Base-by-base conservation (phyloP, 2,329 filamentous ascomycete species). In the Apiospora saccharicola region DNA sequence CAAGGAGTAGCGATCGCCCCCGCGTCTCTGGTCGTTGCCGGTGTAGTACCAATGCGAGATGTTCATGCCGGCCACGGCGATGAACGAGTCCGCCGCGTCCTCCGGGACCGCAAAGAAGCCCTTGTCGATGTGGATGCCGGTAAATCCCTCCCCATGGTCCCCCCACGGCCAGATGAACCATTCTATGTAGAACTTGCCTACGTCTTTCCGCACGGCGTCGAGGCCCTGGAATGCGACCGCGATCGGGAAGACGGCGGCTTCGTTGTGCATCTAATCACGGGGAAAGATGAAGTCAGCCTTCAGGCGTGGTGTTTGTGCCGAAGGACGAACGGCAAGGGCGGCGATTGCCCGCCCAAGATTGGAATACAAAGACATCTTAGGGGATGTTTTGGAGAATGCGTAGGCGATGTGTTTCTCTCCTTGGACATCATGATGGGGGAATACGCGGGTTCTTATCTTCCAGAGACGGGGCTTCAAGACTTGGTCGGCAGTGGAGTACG, bases 41-140 rank as follows among this genome's bases (percentile, higher is more conserved):
- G n/a, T n/a, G n/a, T n/a, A n/a, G n/a, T n/a, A n/a, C n/a, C n/a
- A n/a, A n/a, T n/a, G n/a, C n/a, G n/a, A n/a, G n/a, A 67, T 16
- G 61, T 67, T 67, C 4, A 30, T 67, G 30, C 43, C n/a, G 30
- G 61, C 61, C 12, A 67, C 61, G 30, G 61, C 61, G 19, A 41
- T 67, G 34, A 41, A 67, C 3, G 34, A 4, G 34, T 67, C 61
- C 61, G 4, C 43, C 61, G 0, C n/a, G n/a, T n/a, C n/a, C n/a
- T n/a, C 24, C 14, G 61, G 61, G 14, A 67, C 19, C 16, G n/a
- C 34, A 7, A 67, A 41, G 5, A 7, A 1, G 61, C 30, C 61
- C 0, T 2, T 1, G 30, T 67, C 61, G n/a, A 14, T 10, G 2
- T 7, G 7, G 24, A 67, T 41, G 34, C 61, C 61, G 7, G n/a